These are phyloP conservation scores for Sclerotiophoma versabilis DNA, from an alignment of 2,329 filamentous ascomycete species.

Conservation along the genomic window DNA sequence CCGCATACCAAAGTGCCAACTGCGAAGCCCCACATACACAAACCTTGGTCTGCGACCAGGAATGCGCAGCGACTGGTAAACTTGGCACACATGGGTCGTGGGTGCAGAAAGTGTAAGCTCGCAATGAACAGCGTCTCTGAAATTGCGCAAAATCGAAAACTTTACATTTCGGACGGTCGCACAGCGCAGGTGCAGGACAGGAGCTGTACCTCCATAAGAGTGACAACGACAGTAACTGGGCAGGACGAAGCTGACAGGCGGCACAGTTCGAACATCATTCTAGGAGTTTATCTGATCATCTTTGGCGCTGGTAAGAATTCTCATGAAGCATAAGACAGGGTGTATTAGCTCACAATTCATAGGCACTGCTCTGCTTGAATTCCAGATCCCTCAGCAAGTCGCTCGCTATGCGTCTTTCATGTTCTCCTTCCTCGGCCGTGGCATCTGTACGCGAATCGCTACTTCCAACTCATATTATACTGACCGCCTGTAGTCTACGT, in stretches of 20 bases:
- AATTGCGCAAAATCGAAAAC: neutral
- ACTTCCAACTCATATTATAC: neutral
- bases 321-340: neutral
- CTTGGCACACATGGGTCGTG: neutral
- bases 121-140: neutral
- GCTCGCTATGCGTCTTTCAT: conserved; percentile 96
- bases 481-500: conserved; percentile 78
- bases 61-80: neutral
- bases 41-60: neutral
- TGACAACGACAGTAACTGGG: neutral
- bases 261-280: conserved; percentile 72
- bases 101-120: too few species aligned
- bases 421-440: conserved; percentile 95
- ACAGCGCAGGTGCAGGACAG: neutral
- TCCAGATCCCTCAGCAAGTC: conserved; percentile 92
- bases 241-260: conserved; percentile 28
- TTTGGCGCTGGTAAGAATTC: conserved; percentile 79
- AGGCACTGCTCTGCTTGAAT: conserved; percentile 76
- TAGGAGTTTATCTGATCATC: conserved; percentile 86
- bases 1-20: neutral
- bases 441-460: conserved; percentile 75
- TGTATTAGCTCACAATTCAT: conserved; percentile 15
- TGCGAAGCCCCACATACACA: neutral
- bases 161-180: too few species aligned
- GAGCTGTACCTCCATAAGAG: neutral